A percentile compares a stretch with the other conserved stretches of the same genome.
Evolutionary conservation across 2,329 filamentous ascomycete species (phyloP).

Genomic region (Trichoderma sp.): DNA sequence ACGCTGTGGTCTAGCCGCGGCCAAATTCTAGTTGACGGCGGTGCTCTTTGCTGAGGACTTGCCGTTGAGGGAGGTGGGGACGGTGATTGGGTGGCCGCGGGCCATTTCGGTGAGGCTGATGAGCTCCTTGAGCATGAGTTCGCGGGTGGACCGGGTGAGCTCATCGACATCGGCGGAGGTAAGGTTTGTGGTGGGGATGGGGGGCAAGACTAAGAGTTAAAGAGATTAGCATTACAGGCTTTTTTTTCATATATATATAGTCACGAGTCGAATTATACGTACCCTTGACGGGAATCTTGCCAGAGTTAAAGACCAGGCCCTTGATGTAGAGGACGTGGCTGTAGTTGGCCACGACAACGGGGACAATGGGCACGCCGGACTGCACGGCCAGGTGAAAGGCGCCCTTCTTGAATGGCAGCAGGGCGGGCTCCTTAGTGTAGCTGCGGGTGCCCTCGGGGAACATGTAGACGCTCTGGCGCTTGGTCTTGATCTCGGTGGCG

Average conservation of each 20-base stretch:
- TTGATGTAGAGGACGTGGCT: slow-evolving; percentile 67
- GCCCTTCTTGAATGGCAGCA: slow-evolving; percentile 98
- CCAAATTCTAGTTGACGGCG: slow-evolving; percentile 27
- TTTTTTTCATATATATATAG: too few relatives aligned
- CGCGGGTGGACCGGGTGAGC: slow-evolving; percentile 63
- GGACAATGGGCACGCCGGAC: slow-evolving; percentile 89
- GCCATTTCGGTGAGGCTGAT: slow-evolving; percentile 51
- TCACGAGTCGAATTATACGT: not conserved
- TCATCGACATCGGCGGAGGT: slow-evolving; percentile 74
- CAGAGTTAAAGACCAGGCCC: slow-evolving; percentile 61
- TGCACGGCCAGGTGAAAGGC: slow-evolving; percentile 95
- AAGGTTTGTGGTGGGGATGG: slow-evolving; percentile 72
- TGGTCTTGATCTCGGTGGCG: slow-evolving; percentile 69
- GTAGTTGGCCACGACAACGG: slow-evolving; percentile 78
- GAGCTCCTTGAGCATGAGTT: slow-evolving; percentile 71
- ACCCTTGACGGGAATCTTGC: slow-evolving; percentile 74
- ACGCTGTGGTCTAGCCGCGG: not conserved
- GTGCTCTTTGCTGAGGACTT: slow-evolving; percentile 30
- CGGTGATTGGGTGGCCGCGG: slow-evolving; percentile 39
- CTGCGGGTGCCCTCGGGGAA: slow-evolving; percentile 92
- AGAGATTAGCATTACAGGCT: not conserved
- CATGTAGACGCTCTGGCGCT: slow-evolving; percentile 76
- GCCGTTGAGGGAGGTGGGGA: slow-evolving; percentile 27
- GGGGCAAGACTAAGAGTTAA: slow-evolving; percentile 62
- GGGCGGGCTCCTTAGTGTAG: slow-evolving; percentile 73